Base-by-base conservation (phyloP, 1,284 basidiomycete species). In the Puccinia brachypodii region DNA sequence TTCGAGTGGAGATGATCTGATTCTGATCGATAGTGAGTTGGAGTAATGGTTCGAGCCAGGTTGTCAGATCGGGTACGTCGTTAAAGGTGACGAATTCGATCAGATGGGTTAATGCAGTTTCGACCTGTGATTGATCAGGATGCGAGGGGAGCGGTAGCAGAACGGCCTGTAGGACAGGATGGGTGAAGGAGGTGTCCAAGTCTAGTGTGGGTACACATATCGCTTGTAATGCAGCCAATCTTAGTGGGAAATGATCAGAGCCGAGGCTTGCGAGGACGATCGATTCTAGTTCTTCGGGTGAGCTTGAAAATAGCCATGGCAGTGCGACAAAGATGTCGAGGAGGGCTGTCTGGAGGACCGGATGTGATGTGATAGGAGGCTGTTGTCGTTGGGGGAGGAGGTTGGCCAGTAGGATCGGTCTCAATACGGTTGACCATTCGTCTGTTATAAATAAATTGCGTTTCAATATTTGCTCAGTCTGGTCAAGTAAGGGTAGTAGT, bases 231-330 rank as follows among this genome's bases (percentile, higher is more conserved):
- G 72, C 72, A 58, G 47, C 53, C 25, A 74, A 25, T 40, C 72
- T n/a, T 22, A 74, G 50, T 7, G 72, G 72, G 33, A 74, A 74
- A 74, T 74, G 72, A 58, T 74, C 50, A 7, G 72, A 74, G 36
- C 31, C 11, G 36, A 74, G 50, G 44, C 72, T 56, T n/a, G 72
- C 22, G 1, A 56, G 11, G 72, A 76, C 58, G 56, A 76, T 76
- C 25, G 56, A 38, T 44, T 76, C 56, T 3, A 76, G 73, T 62
- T 76, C 56, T 14, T 11, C 22, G 60, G 73, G 56, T 22, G 53
- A 60, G 42, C 40, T 76, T 9, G 73, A 76, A n/a, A 76, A 76
- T 44, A 76, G 25, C 36, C 42, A 76, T 33, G 73, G 73, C 1
- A 76, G 56, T n/a, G 36, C 58, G n/a, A 60, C 42, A 25, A 76